These are phyloP conservation scores for Rhododendron vialii DNA, from an alignment of 148 eudicot species.

Conservation along the genomic window DNA sequence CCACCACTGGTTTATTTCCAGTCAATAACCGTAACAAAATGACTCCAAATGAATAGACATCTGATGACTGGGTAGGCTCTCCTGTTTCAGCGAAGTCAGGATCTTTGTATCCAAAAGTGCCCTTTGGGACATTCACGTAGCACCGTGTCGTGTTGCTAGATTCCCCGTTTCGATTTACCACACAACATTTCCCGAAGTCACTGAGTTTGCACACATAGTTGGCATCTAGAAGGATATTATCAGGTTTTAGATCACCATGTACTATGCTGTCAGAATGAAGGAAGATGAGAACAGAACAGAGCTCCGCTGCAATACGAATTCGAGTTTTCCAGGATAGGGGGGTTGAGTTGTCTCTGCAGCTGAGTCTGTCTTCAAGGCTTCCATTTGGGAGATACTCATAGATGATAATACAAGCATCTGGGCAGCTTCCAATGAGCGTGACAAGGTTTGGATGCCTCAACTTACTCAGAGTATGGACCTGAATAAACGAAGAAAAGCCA, in stretches of 20 bases:
- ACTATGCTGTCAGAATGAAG: slow-evolving; percentile 55
- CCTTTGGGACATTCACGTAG: slow-evolving; percentile 47
- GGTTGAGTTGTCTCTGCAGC: slow-evolving; percentile 61
- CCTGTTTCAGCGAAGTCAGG: slow-evolving; percentile 65
- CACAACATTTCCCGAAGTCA: slow-evolving; percentile 64
- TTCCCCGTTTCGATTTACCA: slow-evolving; percentile 32
- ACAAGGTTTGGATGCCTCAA: slow-evolving; percentile 82
- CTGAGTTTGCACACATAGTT: slow-evolving; percentile 61
- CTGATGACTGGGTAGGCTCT: slow-evolving; percentile 69
- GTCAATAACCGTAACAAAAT: slow-evolving; percentile 69
- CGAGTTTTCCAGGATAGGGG: slow-evolving; percentile 84
- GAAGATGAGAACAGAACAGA: slow-evolving; percentile 77
- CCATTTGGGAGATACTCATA: slow-evolving; percentile 86
- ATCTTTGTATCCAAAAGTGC: slow-evolving; percentile 66
- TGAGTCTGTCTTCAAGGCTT: slow-evolving; percentile 86
- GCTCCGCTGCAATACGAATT: slow-evolving; percentile 68
- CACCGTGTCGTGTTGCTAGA: slow-evolving; percentile 34
- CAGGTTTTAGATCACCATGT: slow-evolving; percentile 81
- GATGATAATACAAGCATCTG: slow-evolving; percentile 55
- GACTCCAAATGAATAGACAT: slow-evolving; percentile 78
- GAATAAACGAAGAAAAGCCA: not conserved
- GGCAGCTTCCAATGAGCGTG: slow-evolving; percentile 82
- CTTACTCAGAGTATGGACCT: slow-evolving; percentile 81
- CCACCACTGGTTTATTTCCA: slow-evolving; percentile 48
- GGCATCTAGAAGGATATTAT: slow-evolving; percentile 59